A percentile compares a stretch with the other conserved stretches of the same genome.
These are phyloP conservation scores for Colletotrichum abscissum DNA, from an alignment of 2,329 filamentous ascomycete species.

Conservation along the genomic window DNA sequence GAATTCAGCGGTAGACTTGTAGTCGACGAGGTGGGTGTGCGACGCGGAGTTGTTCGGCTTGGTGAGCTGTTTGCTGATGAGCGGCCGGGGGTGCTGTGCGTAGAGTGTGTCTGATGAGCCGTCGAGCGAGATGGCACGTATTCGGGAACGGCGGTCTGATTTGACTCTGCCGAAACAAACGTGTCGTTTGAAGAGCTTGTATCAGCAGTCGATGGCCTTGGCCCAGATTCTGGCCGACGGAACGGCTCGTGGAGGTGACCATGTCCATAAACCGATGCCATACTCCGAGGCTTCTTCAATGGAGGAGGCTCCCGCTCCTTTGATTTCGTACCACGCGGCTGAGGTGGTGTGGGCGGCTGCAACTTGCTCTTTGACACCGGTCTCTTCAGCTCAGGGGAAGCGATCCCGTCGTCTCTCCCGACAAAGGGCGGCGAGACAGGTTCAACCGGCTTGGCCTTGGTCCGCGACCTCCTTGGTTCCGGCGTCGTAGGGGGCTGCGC, in stretches of 20 bases:
- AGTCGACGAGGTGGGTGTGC: conserved; percentile 42
- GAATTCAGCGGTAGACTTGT: conserved; percentile 68
- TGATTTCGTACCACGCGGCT: conserved; percentile 42
- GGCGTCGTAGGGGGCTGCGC: conserved; percentile 6
- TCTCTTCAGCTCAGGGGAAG: conserved; percentile 48
- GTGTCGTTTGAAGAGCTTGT: conserved; percentile 38
- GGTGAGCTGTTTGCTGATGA: conserved; percentile 45
- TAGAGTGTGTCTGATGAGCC: conserved; percentile 7
- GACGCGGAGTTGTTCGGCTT: conserved; percentile 48
- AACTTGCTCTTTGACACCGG: conserved; percentile 36
- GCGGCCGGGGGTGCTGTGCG: conserved; percentile 19
- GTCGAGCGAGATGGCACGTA: background rate
- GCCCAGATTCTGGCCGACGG: conserved; percentile 7
- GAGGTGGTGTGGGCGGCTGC: conserved; percentile 50
- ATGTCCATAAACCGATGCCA: background rate
- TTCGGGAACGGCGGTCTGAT: conserved; percentile 28
- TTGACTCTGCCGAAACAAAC: conserved; percentile 46
- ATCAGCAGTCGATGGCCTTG: conserved; percentile 35
- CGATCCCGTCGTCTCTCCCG: conserved; percentile 38
- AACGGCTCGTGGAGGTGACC: background rate
- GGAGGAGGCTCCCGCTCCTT: background rate
- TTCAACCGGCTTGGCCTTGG: conserved; percentile 11
- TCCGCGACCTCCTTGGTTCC: conserved; percentile 24
- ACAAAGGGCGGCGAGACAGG: conserved; percentile 37
- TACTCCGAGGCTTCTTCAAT: background rate